Evolutionary conservation across 192 early-diverging fungal genomes (phyloP), one percentile per base, ranked within the genome.

Genomic region (Glomus cerebriforme): DNA sequence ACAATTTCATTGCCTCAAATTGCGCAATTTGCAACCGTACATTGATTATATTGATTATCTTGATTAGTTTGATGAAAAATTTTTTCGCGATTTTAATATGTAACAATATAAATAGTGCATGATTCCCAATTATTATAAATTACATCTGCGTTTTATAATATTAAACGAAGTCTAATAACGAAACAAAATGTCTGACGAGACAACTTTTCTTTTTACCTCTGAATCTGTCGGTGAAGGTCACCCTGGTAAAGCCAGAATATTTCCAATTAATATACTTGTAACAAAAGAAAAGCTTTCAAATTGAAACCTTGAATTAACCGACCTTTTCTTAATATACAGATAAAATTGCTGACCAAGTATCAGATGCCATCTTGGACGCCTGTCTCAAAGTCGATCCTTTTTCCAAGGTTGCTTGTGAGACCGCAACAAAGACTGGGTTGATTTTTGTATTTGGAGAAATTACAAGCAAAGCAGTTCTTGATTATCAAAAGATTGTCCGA

Each of bases 141-240:
- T 43, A 43, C 10, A 43, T 43, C 10, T 39, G 12, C 39, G 10
- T 43, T 43, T 37, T 43, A 43, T 43, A 43, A 43, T 43, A 8
- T 12, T 12, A 10, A 43, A 12, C 10, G 12, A 43, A 12, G 12
- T 1, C 39, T 43, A 43, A 10, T 43, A 43, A 43, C 10, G 10
- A 66, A 67, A n/a, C 10, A 32, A 31, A 19, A 63, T 59, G 49
- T 7, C 45, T 70, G 54, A 85, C 80, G 83, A 83, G 85, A 92
- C 96, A 82, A 95, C 95, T 75, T 98, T 99, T 90, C 92, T 99
- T 79, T 99, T 98, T 91, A 99, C 98, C 83, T 99, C 98, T 82
- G 98, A 99, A 88, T 99, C 98, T 83, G 98, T 99, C 85, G 98
- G 98, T 85, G 98, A 99, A 91, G 98, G 98, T 85, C 98, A 99